Base-by-base conservation (phyloP, 805 yeast genomes). In the Candida oleophila region DNA sequence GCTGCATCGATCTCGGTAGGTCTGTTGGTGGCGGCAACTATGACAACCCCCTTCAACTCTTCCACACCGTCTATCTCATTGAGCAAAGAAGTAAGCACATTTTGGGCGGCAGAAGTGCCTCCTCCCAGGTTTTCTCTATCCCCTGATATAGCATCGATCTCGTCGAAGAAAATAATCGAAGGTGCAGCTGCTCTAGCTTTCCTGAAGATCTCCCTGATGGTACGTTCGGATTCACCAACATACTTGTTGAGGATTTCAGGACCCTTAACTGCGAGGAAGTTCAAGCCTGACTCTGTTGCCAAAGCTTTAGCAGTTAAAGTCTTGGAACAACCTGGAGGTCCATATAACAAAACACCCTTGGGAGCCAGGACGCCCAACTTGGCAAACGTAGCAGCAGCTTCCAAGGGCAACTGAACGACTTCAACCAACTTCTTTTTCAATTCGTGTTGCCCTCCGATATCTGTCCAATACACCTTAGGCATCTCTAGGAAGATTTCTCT, bases 321-420 rank as follows among this genome's bases (percentile, higher is more conserved):
- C 59, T 92, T 92, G 9, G 97, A 91, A 69, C 98, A 92, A 14
- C 99, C 99, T 0, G 99, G 98, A 1, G 99, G 99, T 0, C 99
- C 99, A 64, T 94, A 94, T 18, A 94, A 71, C 41, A 94, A 66
- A 1, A 94, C 86, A 33, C 99, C 99, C 54, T 89, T 87, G 2
- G 99, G 99, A 0, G 98, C 90, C 38, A 80, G 73, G 3, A 94
- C 84, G 0, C 98, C 98, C 12, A 94, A 72, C 37, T 78, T 71
- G 16, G 73, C 72, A 62, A 94, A 94, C 0, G 96, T 76, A 0
- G 82, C 90, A 0, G 87, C 76, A 1, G 94, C 92, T 47, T 85
- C 85, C 22, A 94, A 69, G 0, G 99, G 99, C 57, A 95, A 72
- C 60, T 90, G 96, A 21, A 94, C 92, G 70, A 92, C 92, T 60